These are phyloP conservation scores for Plasmopara viticola DNA, from an alignment of 352 stramenopile species.

Conservation along the genomic window DNA sequence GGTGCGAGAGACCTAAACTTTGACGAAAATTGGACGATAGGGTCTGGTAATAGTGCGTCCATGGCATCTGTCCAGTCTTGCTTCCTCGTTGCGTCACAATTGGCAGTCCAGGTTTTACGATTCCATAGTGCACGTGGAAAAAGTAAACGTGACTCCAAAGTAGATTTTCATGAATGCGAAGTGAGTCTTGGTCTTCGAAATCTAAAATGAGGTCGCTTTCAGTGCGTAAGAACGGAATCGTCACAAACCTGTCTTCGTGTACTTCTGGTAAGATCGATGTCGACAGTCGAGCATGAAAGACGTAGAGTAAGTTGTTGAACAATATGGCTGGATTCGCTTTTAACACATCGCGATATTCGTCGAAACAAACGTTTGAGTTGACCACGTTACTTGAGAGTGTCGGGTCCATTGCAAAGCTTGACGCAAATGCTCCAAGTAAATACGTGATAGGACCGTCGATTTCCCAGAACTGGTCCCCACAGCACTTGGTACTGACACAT, in stretches of 20 bases:
- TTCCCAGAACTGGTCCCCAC: conserved; percentile 67
- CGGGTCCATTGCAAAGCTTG: conserved; percentile 45
- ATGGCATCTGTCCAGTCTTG: conserved; percentile 14
- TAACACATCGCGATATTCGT: conserved; percentile 44
- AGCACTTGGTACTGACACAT: conserved; percentile 33
- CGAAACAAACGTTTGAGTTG: conserved; percentile 15
- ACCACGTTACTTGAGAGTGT: conserved; percentile 14
- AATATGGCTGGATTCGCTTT: conserved; percentile 51
- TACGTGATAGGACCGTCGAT: conserved; percentile 61
- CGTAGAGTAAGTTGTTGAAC: conserved; percentile 48
- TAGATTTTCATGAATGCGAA: conserved; percentile 34
- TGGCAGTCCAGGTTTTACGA: conserved; percentile 25
- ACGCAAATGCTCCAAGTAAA: conserved; percentile 50
- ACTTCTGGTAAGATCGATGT: conserved; percentile 48
- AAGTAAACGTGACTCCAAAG: conserved; percentile 48
- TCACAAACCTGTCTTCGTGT: conserved; percentile 47
- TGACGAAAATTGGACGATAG: conserved; percentile 26
- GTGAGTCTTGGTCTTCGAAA: conserved; percentile 41
- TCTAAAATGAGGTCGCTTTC: conserved; percentile 53
- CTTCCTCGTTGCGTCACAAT: conserved; percentile 3
- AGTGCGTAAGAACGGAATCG: conserved; percentile 46
- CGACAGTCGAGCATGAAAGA: conserved; percentile 46
- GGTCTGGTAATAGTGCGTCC: conserved; percentile 24
- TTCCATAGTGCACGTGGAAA: conserved; percentile 50
- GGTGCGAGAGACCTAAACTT: conserved; percentile 10